Evolutionary conservation across 2,329 filamentous ascomycete species (phyloP).

Genomic region (Apiospora pterosperma): DNA sequence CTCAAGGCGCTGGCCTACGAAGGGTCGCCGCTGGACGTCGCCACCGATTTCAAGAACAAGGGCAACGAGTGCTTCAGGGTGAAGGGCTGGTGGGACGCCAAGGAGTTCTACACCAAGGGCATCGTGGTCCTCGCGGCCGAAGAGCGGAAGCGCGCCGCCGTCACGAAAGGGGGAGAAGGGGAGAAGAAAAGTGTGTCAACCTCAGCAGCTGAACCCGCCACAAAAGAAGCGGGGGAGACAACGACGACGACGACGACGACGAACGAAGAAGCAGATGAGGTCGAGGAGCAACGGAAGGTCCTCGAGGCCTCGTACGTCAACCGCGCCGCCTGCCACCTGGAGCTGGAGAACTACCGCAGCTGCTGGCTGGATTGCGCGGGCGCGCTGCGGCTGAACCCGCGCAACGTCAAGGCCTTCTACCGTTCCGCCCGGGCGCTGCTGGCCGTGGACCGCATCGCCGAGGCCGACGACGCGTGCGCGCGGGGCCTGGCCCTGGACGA

Average conservation of each 20-base stretch:
- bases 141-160: slow-evolving; percentile 48
- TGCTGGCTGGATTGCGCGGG: slow-evolving; percentile 82
- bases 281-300: slow-evolving; percentile 56
- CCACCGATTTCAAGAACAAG: slow-evolving; percentile 80
- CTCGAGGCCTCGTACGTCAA: slow-evolving; percentile 82
- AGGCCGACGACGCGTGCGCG: slow-evolving; percentile 76
- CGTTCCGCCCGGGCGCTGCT: slow-evolving; percentile 77
- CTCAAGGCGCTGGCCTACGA: slow-evolving; percentile 90
- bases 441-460: slow-evolving; percentile 70
- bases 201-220: slow-evolving; percentile 30
- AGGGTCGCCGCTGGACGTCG: slow-evolving; percentile 81
- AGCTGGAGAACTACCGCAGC: slow-evolving; percentile 82
- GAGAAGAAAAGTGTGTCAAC: slow-evolving; percentile 5
- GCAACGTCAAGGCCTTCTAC: slow-evolving; percentile 88
- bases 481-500: slow-evolving; percentile 72
- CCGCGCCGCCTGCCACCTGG: slow-evolving; percentile 84
- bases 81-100: slow-evolving; percentile 75
- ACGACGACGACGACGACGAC: slow-evolving; percentile 30
- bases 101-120: slow-evolving; percentile 90
- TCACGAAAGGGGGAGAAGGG: neutral
- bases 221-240: too few relatives aligned
- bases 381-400: slow-evolving; percentile 73
- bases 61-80: slow-evolving; percentile 84
- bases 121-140: slow-evolving; percentile 66
- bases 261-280: slow-evolving; percentile 42